These are phyloP conservation scores for Trametes hirsuta DNA, from an alignment of 1,284 basidiomycete species.

Conservation along the genomic window DNA sequence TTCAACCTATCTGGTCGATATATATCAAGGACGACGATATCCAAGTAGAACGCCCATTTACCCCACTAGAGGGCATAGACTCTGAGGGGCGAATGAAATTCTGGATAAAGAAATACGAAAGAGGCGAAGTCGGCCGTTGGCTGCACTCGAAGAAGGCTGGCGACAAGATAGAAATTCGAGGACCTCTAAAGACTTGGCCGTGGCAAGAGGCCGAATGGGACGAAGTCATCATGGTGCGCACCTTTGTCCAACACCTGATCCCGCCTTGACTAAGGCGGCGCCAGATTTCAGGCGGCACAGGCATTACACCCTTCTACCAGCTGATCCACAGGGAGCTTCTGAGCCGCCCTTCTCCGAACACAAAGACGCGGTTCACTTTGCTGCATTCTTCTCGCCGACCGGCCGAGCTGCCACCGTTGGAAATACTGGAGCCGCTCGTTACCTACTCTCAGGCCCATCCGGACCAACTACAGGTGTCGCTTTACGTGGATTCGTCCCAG, in stretches of 20 bases:
- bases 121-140: conserved; percentile 84
- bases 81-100: conserved; percentile 63
- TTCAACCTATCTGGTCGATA: conserved; percentile 69
- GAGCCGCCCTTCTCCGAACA: conserved; percentile 39
- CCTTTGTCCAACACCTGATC: neutral
- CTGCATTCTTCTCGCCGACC: conserved; percentile 68
- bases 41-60: conserved; percentile 87
- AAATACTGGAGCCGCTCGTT: conserved; percentile 54
- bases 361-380: conserved; percentile 63
- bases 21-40: conserved; percentile 87
- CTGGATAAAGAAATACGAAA: conserved; percentile 79
- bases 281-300: conserved; percentile 84
- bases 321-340: conserved; percentile 47
- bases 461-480: conserved; percentile 53
- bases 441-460: conserved; percentile 52
- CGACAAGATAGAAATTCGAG: conserved; percentile 75
- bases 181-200: conserved; percentile 74
- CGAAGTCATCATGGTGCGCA: conserved; percentile 75
- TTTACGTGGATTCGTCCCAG: conserved; percentile 64
- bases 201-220: conserved; percentile 70
- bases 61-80: conserved; percentile 73
- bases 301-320: conserved; percentile 81
- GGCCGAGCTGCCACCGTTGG: conserved; percentile 66
- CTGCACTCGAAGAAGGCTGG: conserved; percentile 71
- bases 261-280: neutral